Evolutionary conservation across 75 land plant species (phyloP), one percentile per base, ranked within the genome.

Genomic region (Cunninghamia lanceolata): DNA sequence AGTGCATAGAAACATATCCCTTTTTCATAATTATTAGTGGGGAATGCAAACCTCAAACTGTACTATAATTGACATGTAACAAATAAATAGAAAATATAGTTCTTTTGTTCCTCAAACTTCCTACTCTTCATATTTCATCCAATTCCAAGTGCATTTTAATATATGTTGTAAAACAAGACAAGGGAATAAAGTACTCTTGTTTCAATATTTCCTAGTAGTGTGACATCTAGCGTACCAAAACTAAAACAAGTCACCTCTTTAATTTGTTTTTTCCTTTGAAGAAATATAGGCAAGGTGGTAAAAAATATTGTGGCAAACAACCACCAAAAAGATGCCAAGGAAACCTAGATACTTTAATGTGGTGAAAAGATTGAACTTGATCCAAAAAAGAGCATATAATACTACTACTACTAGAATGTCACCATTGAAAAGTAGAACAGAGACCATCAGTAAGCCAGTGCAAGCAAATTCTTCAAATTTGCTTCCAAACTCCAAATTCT

Each of bases 301-400:
- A 28, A 98, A 95, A 25, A 86, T 92, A 46, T 89, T 89, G 84
- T 96, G 94, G 70, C 99, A 98, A n/a, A 93, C 92, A 38, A 96
- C 88, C 28, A 93, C 35, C 53, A 97, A 86, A 80, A 98, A 89
- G 40, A 87, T 59, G 39, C 94, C 95, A 42, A 98, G 83, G 86
- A 95, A 68, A 6, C 95, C 95, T 38, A 98, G 92, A 14, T 75
- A 42, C 87, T 94, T 94, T 91, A 98, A 47, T 13, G 99, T 98
- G 39, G 94, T 91, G 86, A 98, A 98, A 38, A 98, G 91, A 88
- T 98, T 89, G 89, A 98, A 84, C 99, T 97, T 98, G 85, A 95
- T 53, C 99, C 99, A 98, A 90, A 98, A 98, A 54, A 98, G 90
- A 81, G 87, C 73, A 71, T 98, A 98, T 21, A 98, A 89, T 6